Evolutionary conservation across 202 grass and related monocot genomes (phyloP).

Genomic region (Setaria italica): DNA sequence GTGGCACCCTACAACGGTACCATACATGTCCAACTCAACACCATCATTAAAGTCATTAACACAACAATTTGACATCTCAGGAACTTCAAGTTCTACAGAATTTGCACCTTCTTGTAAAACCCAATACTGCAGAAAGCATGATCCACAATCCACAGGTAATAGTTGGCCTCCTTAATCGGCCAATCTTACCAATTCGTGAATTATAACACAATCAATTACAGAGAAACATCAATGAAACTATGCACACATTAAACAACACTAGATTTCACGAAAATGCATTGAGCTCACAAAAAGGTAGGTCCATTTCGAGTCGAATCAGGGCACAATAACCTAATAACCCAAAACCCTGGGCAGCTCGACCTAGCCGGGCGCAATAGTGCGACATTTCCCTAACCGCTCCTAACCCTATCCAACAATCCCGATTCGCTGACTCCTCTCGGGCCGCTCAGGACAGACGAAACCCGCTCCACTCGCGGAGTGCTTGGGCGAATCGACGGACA

Average conservation of each 20-base stretch:
- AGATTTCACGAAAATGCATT: constrained; percentile 22
- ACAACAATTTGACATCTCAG: neutral
- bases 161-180: neutral
- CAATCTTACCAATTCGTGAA: neutral
- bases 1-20: neutral
- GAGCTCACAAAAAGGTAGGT: neutral
- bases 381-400: constrained; percentile 11
- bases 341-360: neutral
- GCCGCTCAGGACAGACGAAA: constrained; percentile 22
- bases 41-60: neutral
- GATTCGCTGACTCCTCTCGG: neutral
- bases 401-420: constrained; percentile 48
- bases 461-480: neutral
- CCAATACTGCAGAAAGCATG: neutral
- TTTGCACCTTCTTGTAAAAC: constrained; percentile 6
- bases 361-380: neutral
- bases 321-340: neutral
- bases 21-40: constrained; percentile 2
- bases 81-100: neutral
- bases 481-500: neutral
- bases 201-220: neutral
- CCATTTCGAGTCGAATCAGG: constrained; percentile 18
- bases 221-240: neutral
- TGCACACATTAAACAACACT: neutral
- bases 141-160: neutral